These are phyloP conservation scores for Fistulifera solaris DNA, from an alignment of 108 stramenopile species.

Conservation along the genomic window DNA sequence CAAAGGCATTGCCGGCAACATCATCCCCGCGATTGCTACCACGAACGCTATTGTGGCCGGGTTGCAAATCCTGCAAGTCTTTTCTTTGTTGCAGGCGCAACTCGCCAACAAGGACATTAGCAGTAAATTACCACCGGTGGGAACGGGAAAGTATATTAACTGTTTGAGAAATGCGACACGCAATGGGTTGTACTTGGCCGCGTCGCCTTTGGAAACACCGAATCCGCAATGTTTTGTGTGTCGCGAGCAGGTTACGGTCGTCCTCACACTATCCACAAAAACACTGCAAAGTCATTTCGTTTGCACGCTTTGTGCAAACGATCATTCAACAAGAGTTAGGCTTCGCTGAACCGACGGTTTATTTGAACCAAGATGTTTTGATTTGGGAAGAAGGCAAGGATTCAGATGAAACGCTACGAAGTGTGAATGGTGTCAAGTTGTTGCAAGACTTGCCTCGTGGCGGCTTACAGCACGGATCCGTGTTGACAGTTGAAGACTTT, in stretches of 20 bases:
- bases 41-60: conserved; percentile 99
- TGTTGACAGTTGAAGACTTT: conserved; percentile 80
- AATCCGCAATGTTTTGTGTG: conserved; percentile 91
- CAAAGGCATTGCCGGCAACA: conserved; percentile 99
- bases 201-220: conserved; percentile 61
- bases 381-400: conserved; percentile 85
- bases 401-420: conserved; percentile 30
- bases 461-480: conserved; percentile 60
- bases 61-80: conserved; percentile 70
- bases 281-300: conserved; percentile 65
- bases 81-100: conserved; percentile 56
- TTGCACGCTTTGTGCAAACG: conserved; percentile 6
- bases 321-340: conserved; percentile 74
- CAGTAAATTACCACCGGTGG: neutral
- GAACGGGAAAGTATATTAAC: conserved; percentile 56
- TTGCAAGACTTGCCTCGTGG: conserved; percentile 22
- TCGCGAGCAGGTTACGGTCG: conserved; percentile 53
- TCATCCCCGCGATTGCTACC: conserved; percentile 99
- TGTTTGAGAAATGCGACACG: conserved; percentile 64
- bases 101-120: conserved; percentile 13
- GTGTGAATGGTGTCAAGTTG: conserved; percentile 32
- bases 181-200: conserved; percentile 72
- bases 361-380: conserved; percentile 30
- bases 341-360: conserved; percentile 71
- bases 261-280: conserved; percentile 45